Evolutionary conservation across 306 rosid genomes (phyloP), one percentile per base, ranked within the genome.

Genomic region (Lithocarpus polystachyus): DNA sequence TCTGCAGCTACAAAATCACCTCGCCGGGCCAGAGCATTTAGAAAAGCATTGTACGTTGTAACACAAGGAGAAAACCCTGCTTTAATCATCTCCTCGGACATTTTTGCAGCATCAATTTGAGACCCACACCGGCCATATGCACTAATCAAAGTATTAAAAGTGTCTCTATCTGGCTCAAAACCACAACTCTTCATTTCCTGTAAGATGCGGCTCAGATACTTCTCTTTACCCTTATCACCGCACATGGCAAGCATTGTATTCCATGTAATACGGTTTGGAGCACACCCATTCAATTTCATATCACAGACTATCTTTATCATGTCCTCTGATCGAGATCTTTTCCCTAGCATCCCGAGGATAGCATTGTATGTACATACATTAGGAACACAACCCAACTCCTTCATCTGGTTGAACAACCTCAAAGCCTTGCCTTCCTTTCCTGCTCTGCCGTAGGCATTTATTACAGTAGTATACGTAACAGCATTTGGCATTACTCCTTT

Each of bases 91-190:
- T 96, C 97, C 53, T 87, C 87, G 3, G 87, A 88, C 97, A 91
- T 87, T 67, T 90, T 88, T 7, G 91, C 87, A 4, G 90, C 89
- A 73, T 93, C 94, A 60, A 91, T 86, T 75, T 91, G 93, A 35
- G 98, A 88, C 60, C 96, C 99, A 82, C 96, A 96, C 77, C 98
- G 90, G 68, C 98, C 97, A 74, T 91, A 93, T 19, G 97, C 92
- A 40, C 97, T 91, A 69, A 96, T 96, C 84, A 96, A 83, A 57
- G 99, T 90, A 75, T 96, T 93, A 84, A 91, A 96, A 7, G 99
- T 96, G 87, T 96, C 98, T 81, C 96, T 89, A 74, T 94, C 98
- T 1, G 98, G 99, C 87, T 91, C 96, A 81, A 95, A 96, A 35
- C 99, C 99, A 75, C 93, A 90, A 65, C 82, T 91, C 86, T 88